A percentile compares a stretch with the other conserved stretches of the same genome.
phyloP scores from a whole-genome alignment of 495 filamentous ascomycete genomes.

The Saxophila tyrrhenica region DNA sequence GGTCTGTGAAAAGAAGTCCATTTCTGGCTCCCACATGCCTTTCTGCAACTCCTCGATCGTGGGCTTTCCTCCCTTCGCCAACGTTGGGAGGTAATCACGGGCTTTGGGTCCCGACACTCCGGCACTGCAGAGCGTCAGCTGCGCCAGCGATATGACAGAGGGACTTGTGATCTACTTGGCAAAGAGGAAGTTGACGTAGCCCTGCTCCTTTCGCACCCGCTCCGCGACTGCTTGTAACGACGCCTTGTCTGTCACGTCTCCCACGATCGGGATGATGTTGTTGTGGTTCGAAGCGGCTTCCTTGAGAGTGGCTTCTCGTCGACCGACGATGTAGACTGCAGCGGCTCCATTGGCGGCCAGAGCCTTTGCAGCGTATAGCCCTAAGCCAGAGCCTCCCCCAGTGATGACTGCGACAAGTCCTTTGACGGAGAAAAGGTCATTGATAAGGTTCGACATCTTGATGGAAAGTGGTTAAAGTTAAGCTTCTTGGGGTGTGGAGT shows the following conservation, averaged over 20 bases:
- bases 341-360: slow-evolving; percentile 52
- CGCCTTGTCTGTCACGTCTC: slow-evolving; percentile 35
- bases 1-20: slow-evolving; percentile 20
- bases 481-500: too few relatives aligned
- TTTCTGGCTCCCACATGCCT: slow-evolving; percentile 9
- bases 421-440: neutral
- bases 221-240: slow-evolving; percentile 27
- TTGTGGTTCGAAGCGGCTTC: slow-evolving; percentile 13
- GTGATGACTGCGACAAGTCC: slow-evolving; percentile 44
- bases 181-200: slow-evolving; percentile 29
- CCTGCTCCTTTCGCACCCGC: slow-evolving; percentile 29
- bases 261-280: slow-evolving; percentile 31
- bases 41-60: slow-evolving; percentile 19
- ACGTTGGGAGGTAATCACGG: neutral
- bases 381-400: slow-evolving; percentile 52
- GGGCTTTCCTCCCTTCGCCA: slow-evolving; percentile 1
- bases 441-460: neutral
- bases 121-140: too few relatives aligned
- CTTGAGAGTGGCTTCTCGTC: slow-evolving; percentile 28
- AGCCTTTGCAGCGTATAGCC: slow-evolving; percentile 51
- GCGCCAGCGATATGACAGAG: too few relatives aligned
- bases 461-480: neutral
- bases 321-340: slow-evolving; percentile 59
- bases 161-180: too few relatives aligned
- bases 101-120: slow-evolving; percentile 16